Percentiles rank a stretch among this genome's conserved stretches.
Evolutionary conservation across 352 stramenopile genomes (phyloP).

Genomic region (Phytophthora citrophthora): DNA sequence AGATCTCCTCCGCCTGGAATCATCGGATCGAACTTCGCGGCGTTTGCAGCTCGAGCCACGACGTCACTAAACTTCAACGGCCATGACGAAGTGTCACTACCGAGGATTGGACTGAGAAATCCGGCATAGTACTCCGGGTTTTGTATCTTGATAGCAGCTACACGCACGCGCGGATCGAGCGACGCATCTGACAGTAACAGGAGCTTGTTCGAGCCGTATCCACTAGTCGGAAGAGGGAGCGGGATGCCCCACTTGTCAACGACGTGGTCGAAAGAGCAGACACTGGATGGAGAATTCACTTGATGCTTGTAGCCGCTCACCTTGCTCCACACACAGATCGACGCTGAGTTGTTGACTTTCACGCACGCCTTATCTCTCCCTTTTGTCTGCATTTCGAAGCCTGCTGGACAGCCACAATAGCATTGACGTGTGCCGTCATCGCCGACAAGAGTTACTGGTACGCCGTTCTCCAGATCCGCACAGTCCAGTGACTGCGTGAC

Average conservation of each 20-base stretch:
- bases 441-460: conserved; percentile 56
- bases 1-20: conserved; percentile 9
- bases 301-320: conserved; percentile 32
- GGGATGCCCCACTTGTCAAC: conserved; percentile 46
- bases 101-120: conserved; percentile 15
- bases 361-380: conserved; percentile 33
- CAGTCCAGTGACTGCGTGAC: conserved; percentile 49
- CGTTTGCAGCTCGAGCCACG: conserved; percentile 13
- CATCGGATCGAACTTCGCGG: conserved; percentile 11
- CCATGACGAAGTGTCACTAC: conserved; percentile 18
- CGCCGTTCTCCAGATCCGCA: conserved; percentile 35
- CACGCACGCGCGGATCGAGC: conserved; percentile 18
- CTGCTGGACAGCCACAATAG: conserved; percentile 59
- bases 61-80: conserved; percentile 25
- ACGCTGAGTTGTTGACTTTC: conserved; percentile 19
- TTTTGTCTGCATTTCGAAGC: conserved; percentile 38
- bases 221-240: conserved; percentile 56
- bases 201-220: conserved; percentile 45
- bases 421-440: conserved; percentile 46
- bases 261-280: conserved; percentile 45
- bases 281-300: conserved; percentile 19
- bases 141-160: conserved; percentile 26
- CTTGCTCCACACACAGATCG: conserved; percentile 54
- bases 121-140: conserved; percentile 33
- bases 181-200: conserved; percentile 29